A percentile compares a stretch with the other conserved stretches of the same genome.
Conservation (phyloP, 352 stramenopile species). For the Phytophthora citrophthora region DNA sequence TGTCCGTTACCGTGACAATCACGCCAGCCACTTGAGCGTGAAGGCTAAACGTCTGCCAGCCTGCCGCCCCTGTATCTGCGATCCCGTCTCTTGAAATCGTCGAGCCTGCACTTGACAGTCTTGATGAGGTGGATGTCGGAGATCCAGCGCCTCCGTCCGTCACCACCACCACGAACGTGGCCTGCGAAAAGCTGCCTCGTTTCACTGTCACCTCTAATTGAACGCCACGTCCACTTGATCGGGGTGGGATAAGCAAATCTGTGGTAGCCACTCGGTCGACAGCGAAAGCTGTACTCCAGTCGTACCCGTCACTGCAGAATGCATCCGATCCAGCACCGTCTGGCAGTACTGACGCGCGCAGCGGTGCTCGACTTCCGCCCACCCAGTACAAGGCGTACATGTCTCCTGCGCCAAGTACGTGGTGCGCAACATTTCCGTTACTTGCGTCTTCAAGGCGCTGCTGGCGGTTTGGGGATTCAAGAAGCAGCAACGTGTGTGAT, state of each 20-base stretch:
- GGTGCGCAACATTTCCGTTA: slow-evolving; percentile 62
- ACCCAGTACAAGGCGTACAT: slow-evolving; percentile 86
- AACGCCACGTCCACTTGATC: slow-evolving; percentile 32
- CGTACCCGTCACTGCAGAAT: slow-evolving; percentile 52
- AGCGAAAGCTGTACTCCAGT: slow-evolving; percentile 68
- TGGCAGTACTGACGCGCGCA: slow-evolving; percentile 67
- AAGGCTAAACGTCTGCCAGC: slow-evolving; percentile 70
- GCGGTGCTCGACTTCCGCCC: slow-evolving; percentile 45
- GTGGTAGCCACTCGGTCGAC: slow-evolving; percentile 54
- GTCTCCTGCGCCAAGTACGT: slow-evolving; percentile 74
- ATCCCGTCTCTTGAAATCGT: slow-evolving; percentile 19
- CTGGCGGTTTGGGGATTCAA: slow-evolving; percentile 48
- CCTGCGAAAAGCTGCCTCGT: slow-evolving; percentile 74
- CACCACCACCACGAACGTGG: slow-evolving; percentile 76
- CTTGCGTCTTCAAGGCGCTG: slow-evolving; percentile 32
- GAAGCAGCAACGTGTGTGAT: slow-evolving; percentile 66
- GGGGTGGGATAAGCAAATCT: slow-evolving; percentile 59
- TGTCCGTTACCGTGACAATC: slow-evolving; percentile 75
- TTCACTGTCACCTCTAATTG: slow-evolving; percentile 71
- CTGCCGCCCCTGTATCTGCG: slow-evolving; percentile 1
- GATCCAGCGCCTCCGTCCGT: slow-evolving; percentile 35
- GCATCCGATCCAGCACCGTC: slow-evolving; percentile 26
- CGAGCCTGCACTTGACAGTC: slow-evolving; percentile 25
- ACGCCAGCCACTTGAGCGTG: slow-evolving; percentile 76
- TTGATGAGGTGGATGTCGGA: slow-evolving; percentile 26